Conservation (phyloP, 129 eudicot genomes). For the Scalesia atractyloides region DNA sequence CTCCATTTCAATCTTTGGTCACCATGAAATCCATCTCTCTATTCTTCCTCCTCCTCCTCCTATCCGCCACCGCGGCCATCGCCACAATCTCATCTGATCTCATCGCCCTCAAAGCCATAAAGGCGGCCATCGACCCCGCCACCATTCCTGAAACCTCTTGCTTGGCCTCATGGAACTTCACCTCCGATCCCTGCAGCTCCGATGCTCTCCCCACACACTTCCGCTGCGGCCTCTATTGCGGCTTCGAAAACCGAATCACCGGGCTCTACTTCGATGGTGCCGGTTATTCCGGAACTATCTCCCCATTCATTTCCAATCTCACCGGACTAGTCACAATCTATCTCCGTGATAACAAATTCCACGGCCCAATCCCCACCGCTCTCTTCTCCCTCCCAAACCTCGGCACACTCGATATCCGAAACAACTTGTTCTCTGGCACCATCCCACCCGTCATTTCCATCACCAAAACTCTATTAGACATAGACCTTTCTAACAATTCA, state of each 20-base stretch:
- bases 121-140: constrained; percentile 52
- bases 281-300: constrained; percentile 39
- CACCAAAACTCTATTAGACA: constrained; percentile 44
- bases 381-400: constrained; percentile 63
- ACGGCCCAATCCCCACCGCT: constrained; percentile 67
- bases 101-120: constrained; percentile 61
- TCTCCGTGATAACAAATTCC: constrained; percentile 60
- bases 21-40: constrained; percentile 21
- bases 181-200: constrained; percentile 59
- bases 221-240: constrained; percentile 70
- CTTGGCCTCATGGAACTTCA: constrained; percentile 68
- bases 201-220: constrained; percentile 58
- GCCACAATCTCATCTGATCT: constrained; percentile 48
- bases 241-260: constrained; percentile 39
- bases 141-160: constrained; percentile 66
- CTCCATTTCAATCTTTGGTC: constrained; percentile 9
- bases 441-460: constrained; percentile 52
- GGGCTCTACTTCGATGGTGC: constrained; percentile 39
- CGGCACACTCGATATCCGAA: constrained; percentile 50
- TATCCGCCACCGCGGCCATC: constrained; percentile 18
- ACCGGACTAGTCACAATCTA: constrained; percentile 59
- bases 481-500: constrained; percentile 65
- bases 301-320: constrained; percentile 32
- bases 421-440: constrained; percentile 71
- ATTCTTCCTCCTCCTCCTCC: constrained; percentile 19